Base-by-base conservation (phyloP, 805 yeast genomes). In the Sugiyamaella marilandica region DNA sequence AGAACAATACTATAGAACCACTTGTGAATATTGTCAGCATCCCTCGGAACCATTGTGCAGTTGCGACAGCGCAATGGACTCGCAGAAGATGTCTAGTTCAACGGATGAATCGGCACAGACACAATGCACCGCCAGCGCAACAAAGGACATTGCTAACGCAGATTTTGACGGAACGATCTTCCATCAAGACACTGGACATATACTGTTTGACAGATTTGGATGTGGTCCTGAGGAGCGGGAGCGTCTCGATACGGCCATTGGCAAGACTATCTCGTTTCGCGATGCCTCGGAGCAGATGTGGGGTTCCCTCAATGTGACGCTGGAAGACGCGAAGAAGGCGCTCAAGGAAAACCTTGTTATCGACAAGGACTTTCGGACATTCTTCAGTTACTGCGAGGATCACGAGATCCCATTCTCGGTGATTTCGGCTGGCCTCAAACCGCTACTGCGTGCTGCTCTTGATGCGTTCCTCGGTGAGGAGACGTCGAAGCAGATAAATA, bases 91-190 rank as follows among this genome's bases (percentile, higher is more conserved):
- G 43, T 3, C 16, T 34, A 3, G 5, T 34, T 10, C 16, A 14
- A 14, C 37, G 9, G 9, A 9, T 32, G 34, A 32, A 32, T 32
- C 34, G 10, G n/a, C n/a, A n/a, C n/a, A n/a, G n/a, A n/a, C n/a
- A n/a, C n/a, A 24, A 3, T 7, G 29, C 29, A 24, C 29, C 29
- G 7, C 29, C 29, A 24, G 29, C 3, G 29, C 29, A 24, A 7
- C 29, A 8, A 8, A 3, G n/a, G 43, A 18, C 43, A 5, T 14
- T 14, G 45, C 45, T 41, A 41, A 50, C 50, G 60, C 71, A 47
- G 77, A 73, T 62, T 73, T 73, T 58, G 77, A 73, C 60, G 77
- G 77, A 45, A 73, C 77, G 43, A 72, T 73, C 47, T 73, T 73
- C 61, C 64, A 68, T 49, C 77, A 73, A 59, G 77, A 73, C 54